Evolutionary conservation across 2,329 filamentous ascomycete species (phyloP).

Genomic region (Phoma sp.): DNA sequence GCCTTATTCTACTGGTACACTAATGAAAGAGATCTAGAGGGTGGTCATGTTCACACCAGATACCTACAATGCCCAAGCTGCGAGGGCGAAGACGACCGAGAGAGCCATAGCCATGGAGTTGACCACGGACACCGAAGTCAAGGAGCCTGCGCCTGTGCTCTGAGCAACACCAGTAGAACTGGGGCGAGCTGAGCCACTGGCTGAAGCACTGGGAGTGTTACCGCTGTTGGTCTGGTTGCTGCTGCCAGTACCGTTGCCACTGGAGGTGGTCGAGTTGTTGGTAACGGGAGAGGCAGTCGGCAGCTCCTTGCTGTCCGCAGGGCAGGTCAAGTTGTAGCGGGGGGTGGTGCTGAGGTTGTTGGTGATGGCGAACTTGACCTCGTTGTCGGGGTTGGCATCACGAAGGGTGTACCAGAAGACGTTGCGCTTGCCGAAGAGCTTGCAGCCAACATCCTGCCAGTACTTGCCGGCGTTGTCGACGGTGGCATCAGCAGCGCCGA

Average conservation of each 20-base stretch:
- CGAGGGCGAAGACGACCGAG: conserved; percentile 36
- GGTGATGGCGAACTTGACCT: conserved; percentile 65
- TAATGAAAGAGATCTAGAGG: conserved; percentile 5
- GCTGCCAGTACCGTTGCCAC: conserved; percentile 19
- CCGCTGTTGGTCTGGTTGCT: conserved; percentile 15
- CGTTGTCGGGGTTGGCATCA: conserved; percentile 62
- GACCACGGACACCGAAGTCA: conserved; percentile 25
- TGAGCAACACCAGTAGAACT: conserved; percentile 5
- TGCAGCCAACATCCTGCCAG: conserved; percentile 46
- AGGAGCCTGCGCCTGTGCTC: conserved; percentile 18
- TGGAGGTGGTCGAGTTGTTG: conserved; percentile 25
- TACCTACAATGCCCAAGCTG: conserved; percentile 34
- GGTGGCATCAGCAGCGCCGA: conserved; percentile 37
- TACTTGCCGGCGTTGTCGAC: conserved; percentile 41
- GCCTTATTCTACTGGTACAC: background rate
- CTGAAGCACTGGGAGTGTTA: conserved; percentile 2
- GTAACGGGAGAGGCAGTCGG: conserved; percentile 20
- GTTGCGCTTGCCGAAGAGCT: conserved; percentile 42
- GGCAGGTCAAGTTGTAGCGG: conserved; percentile 63
- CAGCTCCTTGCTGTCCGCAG: conserved; percentile 26
- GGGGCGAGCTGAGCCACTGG: conserved; percentile 6
- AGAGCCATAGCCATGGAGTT: conserved; percentile 36
- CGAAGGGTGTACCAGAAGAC: conserved; percentile 48
- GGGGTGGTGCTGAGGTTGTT: conserved; percentile 61
- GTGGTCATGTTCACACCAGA: background rate